A percentile compares a stretch with the other conserved stretches of the same genome.
Evolutionary conservation across 2,329 filamentous ascomycete species (phyloP).

Genomic region (Aspergillus fijiensis): DNA sequence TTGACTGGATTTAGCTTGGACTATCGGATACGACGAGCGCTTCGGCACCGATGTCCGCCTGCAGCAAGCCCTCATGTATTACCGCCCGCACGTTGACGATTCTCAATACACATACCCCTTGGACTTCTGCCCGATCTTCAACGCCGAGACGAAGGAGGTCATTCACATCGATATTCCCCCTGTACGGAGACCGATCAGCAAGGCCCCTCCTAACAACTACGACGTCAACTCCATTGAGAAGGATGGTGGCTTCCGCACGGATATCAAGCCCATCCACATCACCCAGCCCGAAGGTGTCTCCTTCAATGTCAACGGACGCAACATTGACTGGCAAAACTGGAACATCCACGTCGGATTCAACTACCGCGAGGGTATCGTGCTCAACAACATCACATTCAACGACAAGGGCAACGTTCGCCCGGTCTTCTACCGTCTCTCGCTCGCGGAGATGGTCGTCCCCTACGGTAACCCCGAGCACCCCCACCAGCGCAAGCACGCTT

Average conservation of each 20-base stretch:
- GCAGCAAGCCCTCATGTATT: conserved; percentile 95
- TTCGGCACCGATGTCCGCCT: conserved; percentile 76
- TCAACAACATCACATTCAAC: conserved; percentile 87
- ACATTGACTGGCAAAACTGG: conserved; percentile 89
- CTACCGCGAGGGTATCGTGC: conserved; percentile 85
- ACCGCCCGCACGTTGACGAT: conserved; percentile 79
- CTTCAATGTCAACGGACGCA: conserved; percentile 72
- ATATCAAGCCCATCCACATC: conserved; percentile 84
- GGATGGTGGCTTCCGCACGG: conserved; percentile 71
- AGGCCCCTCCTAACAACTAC: conserved; percentile 74
- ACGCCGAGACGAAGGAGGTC: conserved; percentile 73
- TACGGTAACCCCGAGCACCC: conserved; percentile 50
- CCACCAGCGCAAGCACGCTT: conserved; percentile 51
- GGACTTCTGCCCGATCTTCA: conserved; percentile 92
- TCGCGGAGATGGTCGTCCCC: conserved; percentile 76
- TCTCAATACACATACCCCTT: conserved; percentile 88
- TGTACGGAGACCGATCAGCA: conserved; percentile 71
- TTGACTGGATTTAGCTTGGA: conserved; percentile 64
- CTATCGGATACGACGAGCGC: conserved; percentile 89
- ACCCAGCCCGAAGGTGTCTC: conserved; percentile 87
- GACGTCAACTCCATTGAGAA: conserved; percentile 70
- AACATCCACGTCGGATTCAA: conserved; percentile 92
- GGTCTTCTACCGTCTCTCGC: conserved; percentile 83
- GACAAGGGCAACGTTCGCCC: conserved; percentile 76
- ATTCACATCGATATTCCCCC: conserved; percentile 81